These are phyloP conservation scores for Neurospora sp. DNA, from an alignment of 495 filamentous ascomycete species.

Conservation along the genomic window DNA sequence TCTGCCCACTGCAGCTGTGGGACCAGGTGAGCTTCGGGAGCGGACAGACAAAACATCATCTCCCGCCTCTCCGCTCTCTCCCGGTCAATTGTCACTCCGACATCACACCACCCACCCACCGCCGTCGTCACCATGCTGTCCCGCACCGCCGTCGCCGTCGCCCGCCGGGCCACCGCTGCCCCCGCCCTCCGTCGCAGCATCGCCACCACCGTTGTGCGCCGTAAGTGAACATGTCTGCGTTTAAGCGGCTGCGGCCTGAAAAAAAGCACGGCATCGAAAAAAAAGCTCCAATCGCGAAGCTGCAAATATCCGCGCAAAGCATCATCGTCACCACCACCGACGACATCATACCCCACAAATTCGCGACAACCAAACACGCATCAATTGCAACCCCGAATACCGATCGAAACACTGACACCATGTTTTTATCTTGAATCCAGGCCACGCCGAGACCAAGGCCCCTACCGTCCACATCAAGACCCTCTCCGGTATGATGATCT, in stretches of 20 bases:
- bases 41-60: not conserved
- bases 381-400: not conserved
- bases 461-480: conserved; percentile 13
- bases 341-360: not conserved
- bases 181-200: conserved; percentile 50
- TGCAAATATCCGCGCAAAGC: conserved; percentile 13
- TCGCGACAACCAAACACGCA: not conserved
- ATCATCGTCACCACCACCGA: not conserved
- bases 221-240: conserved; percentile 32
- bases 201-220: conserved; percentile 45
- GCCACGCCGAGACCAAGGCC: conserved; percentile 16
- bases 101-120: conserved; percentile 4
- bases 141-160: conserved; percentile 63
- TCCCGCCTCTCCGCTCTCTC: conserved; percentile 4
- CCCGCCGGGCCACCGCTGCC: conserved; percentile 56
- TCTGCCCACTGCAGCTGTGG: not conserved
- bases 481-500: conserved; percentile 19
- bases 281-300: conserved; percentile 3
- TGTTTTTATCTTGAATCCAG: conserved; percentile 2
- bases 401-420: conserved; percentile 1
- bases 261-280: conserved; percentile 1
- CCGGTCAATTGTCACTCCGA: conserved; percentile 8
- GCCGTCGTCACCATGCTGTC: conserved; percentile 56
- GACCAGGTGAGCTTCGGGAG: not conserved
- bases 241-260: not conserved